Conservation (phyloP, 2,329 filamentous ascomycete genomes). For the Pyricularia grisea region DNA sequence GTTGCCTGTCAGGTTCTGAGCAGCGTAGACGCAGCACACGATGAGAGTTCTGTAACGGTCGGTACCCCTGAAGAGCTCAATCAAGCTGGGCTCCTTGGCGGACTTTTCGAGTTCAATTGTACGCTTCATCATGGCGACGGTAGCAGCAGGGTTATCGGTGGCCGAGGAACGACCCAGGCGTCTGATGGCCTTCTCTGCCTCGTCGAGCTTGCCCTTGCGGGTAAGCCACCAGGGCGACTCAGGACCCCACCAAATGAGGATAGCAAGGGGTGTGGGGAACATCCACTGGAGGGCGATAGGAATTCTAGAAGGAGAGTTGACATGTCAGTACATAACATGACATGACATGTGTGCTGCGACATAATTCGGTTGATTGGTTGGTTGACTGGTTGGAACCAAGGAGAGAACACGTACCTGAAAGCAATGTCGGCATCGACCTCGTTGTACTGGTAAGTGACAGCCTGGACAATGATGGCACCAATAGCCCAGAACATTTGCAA, state of each 20-base stretch:
- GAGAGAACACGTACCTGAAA: conserved; percentile 30
- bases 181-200: conserved; percentile 29
- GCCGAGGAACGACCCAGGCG: conserved; percentile 29
- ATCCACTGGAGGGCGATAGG: conserved; percentile 41
- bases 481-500: conserved; percentile 50
- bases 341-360: conserved; percentile 25
- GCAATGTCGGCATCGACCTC: conserved; percentile 27
- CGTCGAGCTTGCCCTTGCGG: conserved; percentile 27
- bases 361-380: conserved; percentile 16
- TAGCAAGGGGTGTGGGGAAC: conserved; percentile 34
- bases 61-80: conserved; percentile 38
- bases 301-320: conserved; percentile 13
- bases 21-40: conserved; percentile 25
- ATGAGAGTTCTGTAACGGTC: conserved; percentile 46
- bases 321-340: not conserved
- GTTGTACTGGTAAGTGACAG: conserved; percentile 26
- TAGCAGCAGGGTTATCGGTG: conserved; percentile 35
- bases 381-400: too few relatives aligned
- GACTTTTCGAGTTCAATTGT: conserved; percentile 47
- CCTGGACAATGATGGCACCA: conserved; percentile 39
- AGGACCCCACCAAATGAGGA: conserved; percentile 34
- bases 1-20: conserved; percentile 20
- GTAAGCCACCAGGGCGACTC: conserved; percentile 43
- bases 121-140: conserved; percentile 45
- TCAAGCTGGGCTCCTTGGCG: conserved; percentile 36